Evolutionary conservation across 495 filamentous ascomycete species (phyloP).

Genomic region (Hypoxylon subgilvum): DNA sequence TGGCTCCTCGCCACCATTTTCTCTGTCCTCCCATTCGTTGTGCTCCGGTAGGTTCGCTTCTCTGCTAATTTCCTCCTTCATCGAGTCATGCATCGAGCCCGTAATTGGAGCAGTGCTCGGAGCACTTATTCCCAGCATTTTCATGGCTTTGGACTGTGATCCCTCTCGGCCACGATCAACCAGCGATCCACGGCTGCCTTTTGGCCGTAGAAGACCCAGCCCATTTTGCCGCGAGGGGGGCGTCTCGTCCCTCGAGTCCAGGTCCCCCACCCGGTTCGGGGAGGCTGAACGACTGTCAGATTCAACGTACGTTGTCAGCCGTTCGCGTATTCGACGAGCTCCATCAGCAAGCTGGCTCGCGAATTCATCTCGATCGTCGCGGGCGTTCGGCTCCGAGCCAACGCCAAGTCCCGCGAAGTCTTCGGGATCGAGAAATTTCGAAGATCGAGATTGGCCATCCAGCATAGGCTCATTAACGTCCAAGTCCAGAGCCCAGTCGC

Average conservation of each 20-base stretch:
- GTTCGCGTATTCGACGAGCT: slow-evolving; percentile 79
- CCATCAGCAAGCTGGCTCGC: slow-evolving; percentile 79
- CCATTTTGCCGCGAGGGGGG: slow-evolving; percentile 57
- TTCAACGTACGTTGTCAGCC: slow-evolving; percentile 73
- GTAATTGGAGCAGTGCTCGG: slow-evolving; percentile 59
- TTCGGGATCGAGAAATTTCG: slow-evolving; percentile 51
- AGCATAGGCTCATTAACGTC: slow-evolving; percentile 38
- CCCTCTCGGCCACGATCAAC: slow-evolving; percentile 50
- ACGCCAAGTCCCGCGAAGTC: slow-evolving; percentile 63
- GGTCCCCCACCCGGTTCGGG: slow-evolving; percentile 52
- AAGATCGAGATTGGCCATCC: slow-evolving; percentile 35
- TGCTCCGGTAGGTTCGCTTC: slow-evolving; percentile 18
- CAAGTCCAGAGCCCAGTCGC: slow-evolving; percentile 38
- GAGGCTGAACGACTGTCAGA: slow-evolving; percentile 63
- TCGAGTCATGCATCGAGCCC: slow-evolving; percentile 53
- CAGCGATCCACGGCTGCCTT: slow-evolving; percentile 67
- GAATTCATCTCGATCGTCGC: slow-evolving; percentile 78
- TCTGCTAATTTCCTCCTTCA: slow-evolving; percentile 51
- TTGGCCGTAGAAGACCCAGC: slow-evolving; percentile 71
- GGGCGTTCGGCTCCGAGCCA: slow-evolving; percentile 53
- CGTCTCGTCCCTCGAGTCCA: slow-evolving; percentile 50
- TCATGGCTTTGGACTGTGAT: slow-evolving; percentile 67
- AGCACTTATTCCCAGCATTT: slow-evolving; percentile 71
- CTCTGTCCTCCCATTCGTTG: slow-evolving; percentile 35
- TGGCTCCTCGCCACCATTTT: slow-evolving; percentile 28